Base-by-base conservation (phyloP, 768 basidiomycete genomes). In the Leccinum disarticulatum region DNA sequence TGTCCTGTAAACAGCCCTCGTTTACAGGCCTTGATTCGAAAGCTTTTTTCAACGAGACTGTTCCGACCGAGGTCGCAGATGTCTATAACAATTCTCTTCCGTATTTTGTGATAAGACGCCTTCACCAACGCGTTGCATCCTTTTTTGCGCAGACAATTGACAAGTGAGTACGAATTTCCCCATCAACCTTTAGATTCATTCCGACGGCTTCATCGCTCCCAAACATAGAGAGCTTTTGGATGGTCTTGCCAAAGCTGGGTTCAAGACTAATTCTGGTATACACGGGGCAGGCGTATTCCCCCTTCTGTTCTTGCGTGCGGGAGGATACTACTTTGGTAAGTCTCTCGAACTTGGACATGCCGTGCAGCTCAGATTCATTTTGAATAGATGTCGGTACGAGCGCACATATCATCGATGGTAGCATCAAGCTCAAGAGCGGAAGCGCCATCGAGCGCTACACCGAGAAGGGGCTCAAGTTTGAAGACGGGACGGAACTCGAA, bases 361-460 rank as follows among this genome's bases (percentile, higher is more conserved):
- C 3, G 11, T 35, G n/a, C 9, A 46, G 19, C 43, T 19, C n/a
- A 46, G n/a, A 46, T 28, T 54, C 3, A 49, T 7, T n/a, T 3
- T 27, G 6, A 17, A 52, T 46, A 76, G 76, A 75, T n/a, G 63
- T 66, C 8, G 81, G 80, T 10, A 78, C 79, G 1, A 77, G 78
- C 54, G 72, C 77, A 54, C 70, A 77, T 54, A 78, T 83, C 63
- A 75, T 74, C 22, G 67, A 79, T 22, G 80, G 83, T 15, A 73
- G 77, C 48, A 82, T 85, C 73, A 81, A 81, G 63, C 62, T 84
- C 68, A 83, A 81, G 73, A 77, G 70, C 63, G 82, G 80, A 25
- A 68, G 73, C 10, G 50, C 61, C 2, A 71, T 76, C 55, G 62
- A 68, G 43, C 52, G 60, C 1, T 77, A 75, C 62, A 77, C 73